Base-by-base conservation (phyloP, 2,329 filamentous ascomycete genomes). In the Cladosporium phlei region DNA sequence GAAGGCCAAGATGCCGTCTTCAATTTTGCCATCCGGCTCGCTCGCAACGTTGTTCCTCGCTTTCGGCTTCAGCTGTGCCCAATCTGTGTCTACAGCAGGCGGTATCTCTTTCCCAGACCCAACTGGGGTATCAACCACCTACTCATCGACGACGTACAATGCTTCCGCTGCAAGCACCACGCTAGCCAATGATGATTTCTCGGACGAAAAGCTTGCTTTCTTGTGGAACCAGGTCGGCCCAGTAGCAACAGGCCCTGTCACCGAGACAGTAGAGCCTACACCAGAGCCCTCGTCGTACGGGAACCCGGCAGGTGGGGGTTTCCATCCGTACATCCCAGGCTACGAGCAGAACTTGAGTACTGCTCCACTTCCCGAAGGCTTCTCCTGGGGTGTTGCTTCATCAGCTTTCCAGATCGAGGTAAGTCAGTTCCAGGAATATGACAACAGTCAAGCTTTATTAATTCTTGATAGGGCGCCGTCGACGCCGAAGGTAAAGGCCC, bases 141-240 rank as follows among this genome's bases (percentile, higher is more conserved):
- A 68, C 28, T 39, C 58, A 6, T 62, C 63, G 2, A 58, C 59
- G n/a, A 64, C 52, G 24, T 70, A 59, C 59, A 69, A 74, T 58
- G 62, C 61, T 28, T 69, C 69, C 4, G 66, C 69, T 1, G 69
- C 70, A 19, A 67, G 66, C 16, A 70, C 71, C 11, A 63, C 69
- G 9, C 59, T 68, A 32, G 65, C 59, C 3, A 70, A 72, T 27
- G 66, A 60, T 1, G 68, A 72, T 47, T 75, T 72, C 57, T 72
- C 70, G 0, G 67, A 74, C 39, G 67, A 73, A 50, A 68, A 68
- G 14, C 61, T 75, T 16, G 68, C 65, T 3, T 68, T 70, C 29
- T 45, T 61, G 14, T 62, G 59, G 59, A 52, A 61, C 33, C 56
- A 60, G 12, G 55, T 62, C 7, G 59, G 59, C 4, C 56, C 58